Base-by-base conservation (phyloP, 1,284 basidiomycete genomes). In the Ustilago curta region DNA sequence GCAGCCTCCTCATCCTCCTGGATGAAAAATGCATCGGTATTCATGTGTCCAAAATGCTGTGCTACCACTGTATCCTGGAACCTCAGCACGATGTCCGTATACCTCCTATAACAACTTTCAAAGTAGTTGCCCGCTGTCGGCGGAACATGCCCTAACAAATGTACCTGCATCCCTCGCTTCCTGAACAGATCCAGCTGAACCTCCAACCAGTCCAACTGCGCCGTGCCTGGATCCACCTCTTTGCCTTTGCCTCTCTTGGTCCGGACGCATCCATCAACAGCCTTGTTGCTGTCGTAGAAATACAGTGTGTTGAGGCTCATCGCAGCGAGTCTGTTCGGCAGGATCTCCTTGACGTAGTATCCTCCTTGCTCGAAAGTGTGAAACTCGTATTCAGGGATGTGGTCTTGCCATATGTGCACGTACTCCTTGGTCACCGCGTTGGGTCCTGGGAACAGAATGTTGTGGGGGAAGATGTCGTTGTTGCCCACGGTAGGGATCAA, bases 61-160 rank as follows among this genome's bases (percentile, higher is more conserved):
- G 93, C 94, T 27, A 97, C 88, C 70, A 97, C 92, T 8, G 93
- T 95, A 84, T 95, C 94, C 85, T 96, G 94, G 86, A 90, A 96
- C 60, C 92, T 87, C 67, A 96, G 86, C 19, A 91, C 88, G 59
- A 96, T 86, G 82, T 95, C 93, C 25, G 90, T 90, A 83, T 95
- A 97, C 53, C 52, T 55, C 87, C 90, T 86, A 81, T 92, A 92
- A 86, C 94, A 96, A 86, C 92, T 91, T 43, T 90, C 89, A 83
- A 91, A 94, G 86, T 93, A 97, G 81, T 92, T 92, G 11, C 90
- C 90, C 57, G 90, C 87, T 14, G 92, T 91, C 2, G 94, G 91
- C 8, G 92, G 92, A 40, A 94, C 91, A 54, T 84, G 83, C 14
- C 83, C 89, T 18, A 87, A 86, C 59, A 90, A 70, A 85, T 87